Conservation (phyloP, 1,284 basidiomycete genomes). For the Exobasidium cylindrosporum region DNA sequence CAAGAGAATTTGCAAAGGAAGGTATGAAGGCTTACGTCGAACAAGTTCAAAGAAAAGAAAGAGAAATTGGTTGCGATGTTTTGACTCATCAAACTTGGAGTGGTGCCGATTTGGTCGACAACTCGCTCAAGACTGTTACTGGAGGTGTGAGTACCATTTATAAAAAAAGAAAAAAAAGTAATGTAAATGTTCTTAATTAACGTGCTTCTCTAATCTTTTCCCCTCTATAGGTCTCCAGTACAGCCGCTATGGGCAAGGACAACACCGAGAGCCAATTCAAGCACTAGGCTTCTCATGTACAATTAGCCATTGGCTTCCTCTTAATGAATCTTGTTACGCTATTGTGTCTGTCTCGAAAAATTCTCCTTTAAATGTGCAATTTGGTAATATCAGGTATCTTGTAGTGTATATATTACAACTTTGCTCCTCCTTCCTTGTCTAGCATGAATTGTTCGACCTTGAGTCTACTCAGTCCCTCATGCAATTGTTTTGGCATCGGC, state of each 20-base stretch:
- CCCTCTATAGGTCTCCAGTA: conserved; percentile 93
- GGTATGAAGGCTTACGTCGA: conserved; percentile 66
- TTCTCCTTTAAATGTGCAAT: no score
- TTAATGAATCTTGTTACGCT: no score
- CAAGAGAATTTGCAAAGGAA: conserved; percentile 76
- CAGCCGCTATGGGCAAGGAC: conserved; percentile 89
- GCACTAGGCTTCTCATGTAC: neutral
- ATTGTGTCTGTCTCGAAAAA: no score
- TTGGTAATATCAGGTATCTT: no score
- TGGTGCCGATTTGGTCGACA: conserved; percentile 88
- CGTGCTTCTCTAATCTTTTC: conserved; percentile 83
- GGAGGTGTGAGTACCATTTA: conserved; percentile 66
- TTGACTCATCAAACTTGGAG: conserved; percentile 69
- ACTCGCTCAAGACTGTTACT: conserved; percentile 86
- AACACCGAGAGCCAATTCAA: conserved; percentile 86
- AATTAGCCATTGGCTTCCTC: neutral
- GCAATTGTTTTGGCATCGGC: conserved; percentile 20
- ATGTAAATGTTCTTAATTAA: conserved; percentile 77
- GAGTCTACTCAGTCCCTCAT: neutral
- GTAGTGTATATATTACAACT: conserved; percentile 6
- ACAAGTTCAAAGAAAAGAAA: conserved; percentile 59
- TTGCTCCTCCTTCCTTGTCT: neutral
- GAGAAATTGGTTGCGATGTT: conserved; percentile 58
- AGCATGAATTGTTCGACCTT: neutral
- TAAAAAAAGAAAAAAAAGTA: neutral